A percentile compares a stretch with the other conserved stretches of the same genome.
These are phyloP conservation scores for Cymbopogon citratus DNA, from an alignment of 176 grass and related monocot genomes.

Conservation along the genomic window DNA sequence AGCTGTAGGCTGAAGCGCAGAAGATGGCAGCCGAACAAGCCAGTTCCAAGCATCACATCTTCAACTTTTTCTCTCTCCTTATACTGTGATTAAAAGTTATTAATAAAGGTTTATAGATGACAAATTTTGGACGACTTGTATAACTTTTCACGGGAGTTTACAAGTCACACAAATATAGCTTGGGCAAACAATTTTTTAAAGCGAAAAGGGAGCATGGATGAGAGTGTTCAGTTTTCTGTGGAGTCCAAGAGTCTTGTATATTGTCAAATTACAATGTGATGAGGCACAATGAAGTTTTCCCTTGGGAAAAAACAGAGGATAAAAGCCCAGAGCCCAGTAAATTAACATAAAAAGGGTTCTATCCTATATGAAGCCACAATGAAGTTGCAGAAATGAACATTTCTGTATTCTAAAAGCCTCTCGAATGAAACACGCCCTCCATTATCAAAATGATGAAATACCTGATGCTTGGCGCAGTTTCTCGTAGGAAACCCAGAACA, in stretches of 20 bases:
- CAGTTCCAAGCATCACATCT: neutral
- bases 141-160: neutral
- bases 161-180: neutral
- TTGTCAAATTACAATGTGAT: neutral
- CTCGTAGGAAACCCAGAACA: conserved; percentile 90
- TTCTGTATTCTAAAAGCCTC: neutral
- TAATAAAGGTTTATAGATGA: neutral
- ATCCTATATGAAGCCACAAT: neutral
- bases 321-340: neutral
- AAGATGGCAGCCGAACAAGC: too few species aligned
- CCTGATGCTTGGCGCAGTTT: conserved; percentile 55
- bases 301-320: neutral
- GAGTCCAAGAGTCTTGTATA: neutral
- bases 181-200: neutral
- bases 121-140: neutral
- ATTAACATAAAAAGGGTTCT: neutral
- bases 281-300: too few species aligned
- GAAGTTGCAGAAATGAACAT: neutral
- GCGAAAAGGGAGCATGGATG: neutral
- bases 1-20: too few species aligned
- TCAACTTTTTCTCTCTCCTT: neutral
- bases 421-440: neutral
- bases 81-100: neutral
- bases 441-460: conserved; percentile 70
- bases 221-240: neutral